phyloP scores from a whole-genome alignment of 768 basidiomycete genomes.

The Agaricus sinodeliciosus region DNA sequence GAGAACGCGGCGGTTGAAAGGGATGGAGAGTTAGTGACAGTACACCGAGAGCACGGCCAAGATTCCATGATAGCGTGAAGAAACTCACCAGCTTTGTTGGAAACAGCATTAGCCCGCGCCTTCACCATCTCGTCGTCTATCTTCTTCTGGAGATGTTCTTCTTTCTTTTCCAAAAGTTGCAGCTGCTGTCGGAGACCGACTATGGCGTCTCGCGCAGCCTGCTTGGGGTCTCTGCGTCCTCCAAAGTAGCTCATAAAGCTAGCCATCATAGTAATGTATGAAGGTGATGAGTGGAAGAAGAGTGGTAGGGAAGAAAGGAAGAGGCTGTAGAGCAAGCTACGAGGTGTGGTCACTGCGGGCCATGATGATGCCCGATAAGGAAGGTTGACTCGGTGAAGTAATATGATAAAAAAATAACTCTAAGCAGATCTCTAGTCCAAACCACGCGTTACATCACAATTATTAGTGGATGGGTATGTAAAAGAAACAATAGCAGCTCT shows the following conservation, averaged over 20 bases:
- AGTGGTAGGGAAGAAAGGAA: constrained; percentile 4
- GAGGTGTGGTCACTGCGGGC: constrained; percentile 1
- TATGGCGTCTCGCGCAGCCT: constrained; percentile 87
- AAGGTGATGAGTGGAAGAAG: constrained; percentile 6
- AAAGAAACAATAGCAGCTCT: neutral
- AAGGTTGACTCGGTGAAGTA: constrained; percentile 19
- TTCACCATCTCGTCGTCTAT: constrained; percentile 91
- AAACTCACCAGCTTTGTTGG: constrained; percentile 84
- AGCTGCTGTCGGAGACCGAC: constrained; percentile 89
- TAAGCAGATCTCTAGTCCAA: neutral
- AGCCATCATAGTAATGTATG: constrained; percentile 48
- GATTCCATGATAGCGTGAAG: neutral
- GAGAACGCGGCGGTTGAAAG: neutral
- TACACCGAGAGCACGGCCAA: constrained; percentile 1
- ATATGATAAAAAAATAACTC: neutral
- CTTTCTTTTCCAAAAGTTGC: constrained; percentile 98
- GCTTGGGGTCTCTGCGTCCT: constrained; percentile 74
- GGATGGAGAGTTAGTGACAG: neutral
- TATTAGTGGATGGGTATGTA: neutral
- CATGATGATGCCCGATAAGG: constrained; percentile 12
- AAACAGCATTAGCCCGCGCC: constrained; percentile 87
- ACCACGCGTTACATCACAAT: neutral
- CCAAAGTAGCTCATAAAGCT: constrained; percentile 87
- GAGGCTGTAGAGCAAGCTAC: constrained; percentile 1
- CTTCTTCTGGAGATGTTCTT: constrained; percentile 94